phyloP scores from a whole-genome alignment of 176 grass and related monocot species.

The Pharus latifolius region DNA sequence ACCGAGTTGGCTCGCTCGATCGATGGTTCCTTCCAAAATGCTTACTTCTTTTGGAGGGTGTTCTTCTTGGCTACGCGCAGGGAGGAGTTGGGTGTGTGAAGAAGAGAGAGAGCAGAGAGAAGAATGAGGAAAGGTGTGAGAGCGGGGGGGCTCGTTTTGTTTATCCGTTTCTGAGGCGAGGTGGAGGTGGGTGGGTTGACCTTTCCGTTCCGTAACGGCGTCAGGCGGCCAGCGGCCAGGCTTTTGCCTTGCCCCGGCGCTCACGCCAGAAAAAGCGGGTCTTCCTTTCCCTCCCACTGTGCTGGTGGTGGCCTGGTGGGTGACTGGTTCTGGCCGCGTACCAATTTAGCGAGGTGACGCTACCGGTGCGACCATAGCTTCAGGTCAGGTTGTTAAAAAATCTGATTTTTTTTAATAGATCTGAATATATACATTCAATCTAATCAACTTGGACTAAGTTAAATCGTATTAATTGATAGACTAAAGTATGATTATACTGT shows the following conservation, averaged over 20 bases:
- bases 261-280: constrained; percentile 30
- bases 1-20: background rate
- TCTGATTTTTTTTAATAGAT: too few relatives aligned
- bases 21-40: background rate
- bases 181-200: constrained; percentile 33
- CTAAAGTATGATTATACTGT: too few relatives aligned
- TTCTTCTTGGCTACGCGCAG: background rate
- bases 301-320: too few relatives aligned
- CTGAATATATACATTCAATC: too few relatives aligned
- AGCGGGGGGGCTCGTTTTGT: constrained; percentile 28
- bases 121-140: background rate
- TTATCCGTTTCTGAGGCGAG: constrained; percentile 29
- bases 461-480: too few relatives aligned
- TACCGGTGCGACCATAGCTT: too few relatives aligned
- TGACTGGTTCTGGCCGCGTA: too few relatives aligned
- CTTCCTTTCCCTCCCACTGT: too few relatives aligned
- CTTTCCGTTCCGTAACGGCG: constrained; percentile 53
- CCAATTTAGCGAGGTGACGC: too few relatives aligned
- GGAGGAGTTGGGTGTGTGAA: background rate
- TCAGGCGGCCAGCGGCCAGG: background rate
- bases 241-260: constrained; percentile 33
- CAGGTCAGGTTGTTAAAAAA: too few relatives aligned
- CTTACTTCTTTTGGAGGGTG: background rate
- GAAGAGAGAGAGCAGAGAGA: background rate
- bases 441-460: too few relatives aligned